These are phyloP conservation scores for Mycena filopes DNA, from an alignment of 768 basidiomycete genomes.

Conservation along the genomic window DNA sequence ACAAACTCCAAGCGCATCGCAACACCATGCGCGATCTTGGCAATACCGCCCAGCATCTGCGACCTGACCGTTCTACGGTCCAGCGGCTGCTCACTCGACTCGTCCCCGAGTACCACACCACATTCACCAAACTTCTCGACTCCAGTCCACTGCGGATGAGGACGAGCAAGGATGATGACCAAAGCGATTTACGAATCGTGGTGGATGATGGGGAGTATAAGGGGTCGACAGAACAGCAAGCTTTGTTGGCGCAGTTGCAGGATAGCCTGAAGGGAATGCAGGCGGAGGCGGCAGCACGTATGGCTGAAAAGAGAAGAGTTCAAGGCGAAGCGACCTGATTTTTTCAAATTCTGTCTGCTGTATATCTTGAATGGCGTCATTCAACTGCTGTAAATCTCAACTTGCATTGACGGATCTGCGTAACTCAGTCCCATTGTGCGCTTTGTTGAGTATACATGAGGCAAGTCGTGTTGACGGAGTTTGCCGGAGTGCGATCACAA, in stretches of 20 bases:
- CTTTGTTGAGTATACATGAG: neutral
- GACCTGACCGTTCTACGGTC: slow-evolving; percentile 12
- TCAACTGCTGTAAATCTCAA: slow-evolving; percentile 5
- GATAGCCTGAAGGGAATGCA: neutral
- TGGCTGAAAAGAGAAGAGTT: no score
- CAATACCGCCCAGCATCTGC: neutral
- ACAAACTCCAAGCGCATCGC: neutral
- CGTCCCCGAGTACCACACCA: neutral
- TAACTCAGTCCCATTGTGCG: slow-evolving; percentile 16
- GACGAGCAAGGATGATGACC: slow-evolving; percentile 4
- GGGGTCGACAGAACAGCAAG: slow-evolving; percentile 1
- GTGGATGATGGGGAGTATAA: slow-evolving; percentile 6
- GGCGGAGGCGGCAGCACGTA: neutral
- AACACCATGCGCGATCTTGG: neutral
- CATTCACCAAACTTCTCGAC: neutral
- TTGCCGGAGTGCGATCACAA: slow-evolving; percentile 15
- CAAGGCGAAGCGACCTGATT: no score
- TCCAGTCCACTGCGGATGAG: neutral
- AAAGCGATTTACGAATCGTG: neutral
- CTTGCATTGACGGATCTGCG: neutral
- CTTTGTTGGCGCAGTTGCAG: slow-evolving; percentile 4
- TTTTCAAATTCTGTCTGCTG: no score
- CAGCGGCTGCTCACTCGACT: neutral
- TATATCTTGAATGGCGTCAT: slow-evolving; percentile 14
- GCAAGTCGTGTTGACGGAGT: slow-evolving; percentile 12